Percentiles rank a stretch among this genome's conserved stretches.
Evolutionary conservation across 2,329 filamentous ascomycete genomes (phyloP).

Genomic region (Emergomyces pasteurianus): DNA sequence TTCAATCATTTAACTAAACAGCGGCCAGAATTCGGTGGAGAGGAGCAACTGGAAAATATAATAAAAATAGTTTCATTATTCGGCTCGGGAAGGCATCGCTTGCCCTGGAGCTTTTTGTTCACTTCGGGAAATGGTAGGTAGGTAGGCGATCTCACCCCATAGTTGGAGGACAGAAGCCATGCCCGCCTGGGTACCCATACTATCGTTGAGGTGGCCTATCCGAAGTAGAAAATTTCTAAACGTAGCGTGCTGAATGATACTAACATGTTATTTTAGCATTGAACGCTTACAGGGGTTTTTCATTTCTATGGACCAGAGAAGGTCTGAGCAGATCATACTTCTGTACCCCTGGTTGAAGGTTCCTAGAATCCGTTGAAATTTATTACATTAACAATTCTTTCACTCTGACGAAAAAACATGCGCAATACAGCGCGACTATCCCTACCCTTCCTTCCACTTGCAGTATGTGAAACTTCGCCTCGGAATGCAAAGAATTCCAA

Average conservation of each 20-base stretch:
- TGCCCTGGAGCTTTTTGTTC: not conserved
- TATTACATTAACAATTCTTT: too few species aligned
- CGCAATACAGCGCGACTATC: too few species aligned
- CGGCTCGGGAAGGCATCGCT: not conserved
- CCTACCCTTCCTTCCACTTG: too few species aligned
- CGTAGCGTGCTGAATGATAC: not conserved
- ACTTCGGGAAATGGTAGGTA: not conserved
- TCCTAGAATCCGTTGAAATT: too few species aligned
- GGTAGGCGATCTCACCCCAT: not conserved
- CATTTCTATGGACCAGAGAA: not conserved
- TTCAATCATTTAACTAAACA: not conserved
- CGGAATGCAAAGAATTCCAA: too few species aligned
- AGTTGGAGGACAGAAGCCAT: not conserved
- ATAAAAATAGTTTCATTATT: not conserved
- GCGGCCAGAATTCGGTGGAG: not conserved
- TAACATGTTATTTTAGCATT: not conserved
- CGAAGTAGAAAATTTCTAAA: not conserved
- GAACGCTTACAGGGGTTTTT: too few species aligned
- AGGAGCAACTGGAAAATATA: not conserved
- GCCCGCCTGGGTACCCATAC: not conserved
- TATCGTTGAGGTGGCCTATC: too few species aligned
- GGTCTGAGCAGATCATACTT: not conserved
- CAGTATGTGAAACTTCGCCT: too few species aligned
- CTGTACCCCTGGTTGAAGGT: too few species aligned
- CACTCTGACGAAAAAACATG: too few species aligned